Evolutionary conservation across 208 protist species (phyloP).

Genomic region (Porcisia hertigi): DNA sequence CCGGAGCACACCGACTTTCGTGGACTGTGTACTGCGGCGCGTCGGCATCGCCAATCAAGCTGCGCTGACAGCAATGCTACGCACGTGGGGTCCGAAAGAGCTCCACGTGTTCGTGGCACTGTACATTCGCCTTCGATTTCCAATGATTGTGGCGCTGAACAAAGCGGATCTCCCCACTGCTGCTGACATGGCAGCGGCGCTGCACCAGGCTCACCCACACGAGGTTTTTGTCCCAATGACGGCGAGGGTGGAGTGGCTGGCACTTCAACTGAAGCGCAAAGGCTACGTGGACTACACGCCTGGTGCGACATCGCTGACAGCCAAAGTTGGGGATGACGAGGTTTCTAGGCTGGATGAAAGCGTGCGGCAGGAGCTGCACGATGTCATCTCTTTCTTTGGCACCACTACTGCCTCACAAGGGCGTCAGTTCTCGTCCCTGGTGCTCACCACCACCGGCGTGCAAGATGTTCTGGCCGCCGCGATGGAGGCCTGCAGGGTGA

Average conservation of each 20-base stretch:
- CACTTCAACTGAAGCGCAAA: slow-evolving; percentile 61
- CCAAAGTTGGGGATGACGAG: slow-evolving; percentile 17
- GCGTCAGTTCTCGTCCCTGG: not conserved
- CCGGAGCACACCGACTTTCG: slow-evolving; percentile 71
- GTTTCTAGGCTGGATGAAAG: slow-evolving; percentile 25
- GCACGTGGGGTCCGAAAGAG: slow-evolving; percentile 63
- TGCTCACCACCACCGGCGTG: slow-evolving; percentile 71
- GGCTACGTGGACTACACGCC: slow-evolving; percentile 65
- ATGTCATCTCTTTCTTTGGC: slow-evolving; percentile 39
- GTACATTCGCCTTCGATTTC: slow-evolving; percentile 91
- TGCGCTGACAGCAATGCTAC: slow-evolving; percentile 37
- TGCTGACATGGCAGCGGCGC: slow-evolving; percentile 29
- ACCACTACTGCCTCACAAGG: not conserved
- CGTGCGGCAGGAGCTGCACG: slow-evolving; percentile 30
- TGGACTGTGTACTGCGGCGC: slow-evolving; percentile 63
- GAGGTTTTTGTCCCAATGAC: slow-evolving; percentile 82
- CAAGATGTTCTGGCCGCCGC: slow-evolving; percentile 79
- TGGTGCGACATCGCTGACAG: slow-evolving; percentile 35
- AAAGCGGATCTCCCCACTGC: slow-evolving; percentile 86
- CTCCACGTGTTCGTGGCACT: slow-evolving; percentile 90
- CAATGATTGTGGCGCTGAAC: slow-evolving; percentile 92
- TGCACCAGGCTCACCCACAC: slow-evolving; percentile 63
- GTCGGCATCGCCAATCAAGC: slow-evolving; percentile 53
- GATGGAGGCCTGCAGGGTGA: slow-evolving; percentile 49
- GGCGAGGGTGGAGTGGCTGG: slow-evolving; percentile 75